Percentiles rank a stretch among this genome's conserved stretches.
Evolutionary conservation across 495 filamentous ascomycete genomes (phyloP).

Genomic region (Acidiella bohemica): DNA sequence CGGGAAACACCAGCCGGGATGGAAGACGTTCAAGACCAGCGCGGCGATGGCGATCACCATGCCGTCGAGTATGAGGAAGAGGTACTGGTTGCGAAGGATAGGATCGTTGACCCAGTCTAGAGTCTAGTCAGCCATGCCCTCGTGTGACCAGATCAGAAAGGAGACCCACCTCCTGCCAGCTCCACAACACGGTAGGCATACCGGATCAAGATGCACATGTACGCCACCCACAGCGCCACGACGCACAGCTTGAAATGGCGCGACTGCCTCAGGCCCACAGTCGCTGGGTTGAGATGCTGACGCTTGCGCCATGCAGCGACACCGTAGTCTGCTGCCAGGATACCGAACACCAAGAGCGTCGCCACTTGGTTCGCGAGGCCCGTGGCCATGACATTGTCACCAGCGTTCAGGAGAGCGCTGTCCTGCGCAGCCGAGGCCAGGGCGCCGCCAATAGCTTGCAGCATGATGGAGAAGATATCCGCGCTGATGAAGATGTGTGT

Average conservation of each 20-base stretch:
- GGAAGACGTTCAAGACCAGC: slow-evolving; percentile 18
- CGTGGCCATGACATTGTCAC: slow-evolving; percentile 29
- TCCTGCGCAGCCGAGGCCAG: slow-evolving; percentile 7
- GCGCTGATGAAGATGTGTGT: slow-evolving; percentile 20
- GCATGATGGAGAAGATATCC: slow-evolving; percentile 18
- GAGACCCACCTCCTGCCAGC: slow-evolving; percentile 26
- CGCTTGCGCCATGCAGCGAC: slow-evolving; percentile 23
- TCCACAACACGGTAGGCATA: slow-evolving; percentile 41
- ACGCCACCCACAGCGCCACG: slow-evolving; percentile 32
- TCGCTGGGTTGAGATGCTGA: slow-evolving; percentile 7
- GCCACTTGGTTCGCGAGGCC: slow-evolving; percentile 36
- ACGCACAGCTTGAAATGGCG: slow-evolving; percentile 33
- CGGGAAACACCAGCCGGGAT: slow-evolving; percentile 21
- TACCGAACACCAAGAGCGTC: slow-evolving; percentile 37
- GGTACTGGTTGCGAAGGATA: slow-evolving; percentile 30
- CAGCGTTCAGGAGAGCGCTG: slow-evolving; percentile 12
- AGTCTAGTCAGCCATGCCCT: too few species aligned
- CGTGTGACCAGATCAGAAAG: too few species aligned
- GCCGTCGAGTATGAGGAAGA: slow-evolving; percentile 40
- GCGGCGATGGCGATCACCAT: slow-evolving; percentile 23
- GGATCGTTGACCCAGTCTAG: slow-evolving; percentile 31
- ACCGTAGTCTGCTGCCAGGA: slow-evolving; percentile 33
- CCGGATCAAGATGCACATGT: slow-evolving; percentile 34
- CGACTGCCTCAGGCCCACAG: slow-evolving; percentile 14
- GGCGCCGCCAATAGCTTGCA: slow-evolving; percentile 22